phyloP scores from a whole-genome alignment of 1,139 yeast species.

The Geotrichum restrictum region DNA sequence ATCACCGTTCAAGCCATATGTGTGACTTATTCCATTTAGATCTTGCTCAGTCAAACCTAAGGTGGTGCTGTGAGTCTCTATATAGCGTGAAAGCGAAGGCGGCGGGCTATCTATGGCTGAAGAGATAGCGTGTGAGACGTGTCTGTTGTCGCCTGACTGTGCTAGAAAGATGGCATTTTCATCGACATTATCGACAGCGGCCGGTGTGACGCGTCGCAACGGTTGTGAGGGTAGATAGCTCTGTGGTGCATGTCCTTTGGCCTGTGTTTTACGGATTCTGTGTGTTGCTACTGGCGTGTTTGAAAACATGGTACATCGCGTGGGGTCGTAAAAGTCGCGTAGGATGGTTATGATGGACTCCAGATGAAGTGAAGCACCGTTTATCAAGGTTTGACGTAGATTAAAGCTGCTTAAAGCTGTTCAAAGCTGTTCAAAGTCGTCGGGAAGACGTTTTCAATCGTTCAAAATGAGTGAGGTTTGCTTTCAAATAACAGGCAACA shows the following conservation, averaged over 20 bases:
- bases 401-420: neutral
- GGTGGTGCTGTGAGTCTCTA: constrained; percentile 3
- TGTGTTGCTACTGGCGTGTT: constrained; percentile 10
- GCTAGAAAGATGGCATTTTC: constrained; percentile 8
- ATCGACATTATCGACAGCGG: neutral
- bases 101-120: constrained; percentile 12
- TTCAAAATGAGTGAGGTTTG: too few species aligned
- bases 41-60: neutral
- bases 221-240: constrained; percentile 4
- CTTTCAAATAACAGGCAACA: neutral
- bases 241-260: constrained; percentile 1
- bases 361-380: neutral
- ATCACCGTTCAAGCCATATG: neutral
- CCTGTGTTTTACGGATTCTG: neutral
- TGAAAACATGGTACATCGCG: constrained; percentile 7
- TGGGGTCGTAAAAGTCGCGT: constrained; percentile 2
- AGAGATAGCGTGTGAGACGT: neutral
- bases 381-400: neutral
- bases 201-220: constrained; percentile 9
- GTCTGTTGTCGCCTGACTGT: constrained; percentile 5
- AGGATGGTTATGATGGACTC: neutral
- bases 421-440: neutral
- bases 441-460: neutral
- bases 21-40: neutral
- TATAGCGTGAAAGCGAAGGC: constrained; percentile 1